Base-by-base conservation (phyloP, 225 moss, liverwort and hornwort species). In the Asterella californica region DNA sequence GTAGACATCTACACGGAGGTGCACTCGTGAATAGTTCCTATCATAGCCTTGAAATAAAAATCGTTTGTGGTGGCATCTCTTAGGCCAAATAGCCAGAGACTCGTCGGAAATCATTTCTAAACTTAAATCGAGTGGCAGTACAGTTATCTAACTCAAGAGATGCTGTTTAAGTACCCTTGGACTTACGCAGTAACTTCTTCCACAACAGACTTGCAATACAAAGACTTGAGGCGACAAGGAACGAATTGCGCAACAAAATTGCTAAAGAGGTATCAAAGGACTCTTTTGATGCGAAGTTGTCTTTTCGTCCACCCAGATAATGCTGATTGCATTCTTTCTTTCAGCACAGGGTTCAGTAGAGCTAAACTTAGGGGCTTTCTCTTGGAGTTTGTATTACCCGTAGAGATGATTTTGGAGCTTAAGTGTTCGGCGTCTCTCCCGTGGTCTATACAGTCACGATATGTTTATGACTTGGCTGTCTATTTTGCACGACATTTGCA, bases 151-250 rank as follows among this genome's bases (percentile, higher is more conserved):
- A 42, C 42, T 42, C 15, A 67, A 67, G 34, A 36, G 36, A 34
- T 29, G 36, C 22, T 67, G 67, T 30, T n/a, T 36, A 18, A 67
- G 5, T 17, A 14, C 19, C 36, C 34, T 71, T 47, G 11, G 37
- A 70, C 70, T 70, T 71, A 47, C 46, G n/a, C 15, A 71, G 12
- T 65, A 1, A 1, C 15, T 47, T 18, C 15, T 47, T 64, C 34
- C 19, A 70, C 47, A 71, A 75, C 87, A 97, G 96, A 82, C 85
- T 91, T 80, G 90, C 91, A 48, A 94, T 97, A 66, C 96, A 94
- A 80, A 86, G 94, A 54, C 90, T 97, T 82, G 96, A 97, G 79
- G 96, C 94, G 74, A 94, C 96, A 63, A 82, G 93, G 62, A 97
- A 90, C 82, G 94, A 94, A 79, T 83, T 97, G 81, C 88, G 89